Conservation (phyloP, 208 protist species). For the Trypanosomatidae sp. region DNA sequence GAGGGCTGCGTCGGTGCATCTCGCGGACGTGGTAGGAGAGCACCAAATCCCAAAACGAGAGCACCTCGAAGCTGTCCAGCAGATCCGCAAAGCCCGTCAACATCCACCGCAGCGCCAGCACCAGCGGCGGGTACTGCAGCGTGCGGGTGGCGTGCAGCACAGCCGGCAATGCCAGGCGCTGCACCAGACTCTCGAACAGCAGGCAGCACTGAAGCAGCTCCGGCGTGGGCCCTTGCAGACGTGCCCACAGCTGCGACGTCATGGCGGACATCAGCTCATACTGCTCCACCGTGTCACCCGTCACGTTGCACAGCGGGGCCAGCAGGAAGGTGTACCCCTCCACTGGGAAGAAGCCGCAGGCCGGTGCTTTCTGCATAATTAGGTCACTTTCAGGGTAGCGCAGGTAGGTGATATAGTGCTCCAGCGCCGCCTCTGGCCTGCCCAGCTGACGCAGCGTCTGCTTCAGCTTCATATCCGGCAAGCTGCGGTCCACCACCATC, state of each 20-base stretch:
- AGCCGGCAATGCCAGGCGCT: slow-evolving; percentile 59
- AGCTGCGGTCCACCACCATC: slow-evolving; percentile 64
- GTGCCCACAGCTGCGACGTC: slow-evolving; percentile 74
- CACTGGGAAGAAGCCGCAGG: slow-evolving; percentile 68
- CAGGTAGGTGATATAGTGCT: slow-evolving; percentile 67
- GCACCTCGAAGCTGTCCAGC: slow-evolving; percentile 68
- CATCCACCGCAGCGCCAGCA: slow-evolving; percentile 82
- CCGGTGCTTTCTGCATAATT: slow-evolving; percentile 38
- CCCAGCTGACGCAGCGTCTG: slow-evolving; percentile 63
- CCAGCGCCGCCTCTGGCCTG: slow-evolving; percentile 32
- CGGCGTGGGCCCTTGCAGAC: slow-evolving; percentile 82
- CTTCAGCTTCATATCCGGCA: slow-evolving; percentile 52
- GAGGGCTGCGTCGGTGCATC: slow-evolving; percentile 44
- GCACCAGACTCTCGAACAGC: slow-evolving; percentile 74
- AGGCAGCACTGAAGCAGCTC: slow-evolving; percentile 83
- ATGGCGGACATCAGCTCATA: slow-evolving; percentile 77
- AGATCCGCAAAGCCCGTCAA: slow-evolving; percentile 74
- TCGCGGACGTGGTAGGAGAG: slow-evolving; percentile 76
- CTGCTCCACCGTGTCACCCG: slow-evolving; percentile 82
- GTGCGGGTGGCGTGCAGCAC: slow-evolving; percentile 56
- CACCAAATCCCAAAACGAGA: slow-evolving; percentile 84
- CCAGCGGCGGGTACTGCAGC: slow-evolving; percentile 62
- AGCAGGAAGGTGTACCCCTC: slow-evolving; percentile 47
- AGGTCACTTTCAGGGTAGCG: slow-evolving; percentile 22
- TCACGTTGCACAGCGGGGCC: slow-evolving; percentile 78